phyloP scores from a whole-genome alignment of 1,139 yeast genomes.

The Lodderomyces elongisporus region DNA sequence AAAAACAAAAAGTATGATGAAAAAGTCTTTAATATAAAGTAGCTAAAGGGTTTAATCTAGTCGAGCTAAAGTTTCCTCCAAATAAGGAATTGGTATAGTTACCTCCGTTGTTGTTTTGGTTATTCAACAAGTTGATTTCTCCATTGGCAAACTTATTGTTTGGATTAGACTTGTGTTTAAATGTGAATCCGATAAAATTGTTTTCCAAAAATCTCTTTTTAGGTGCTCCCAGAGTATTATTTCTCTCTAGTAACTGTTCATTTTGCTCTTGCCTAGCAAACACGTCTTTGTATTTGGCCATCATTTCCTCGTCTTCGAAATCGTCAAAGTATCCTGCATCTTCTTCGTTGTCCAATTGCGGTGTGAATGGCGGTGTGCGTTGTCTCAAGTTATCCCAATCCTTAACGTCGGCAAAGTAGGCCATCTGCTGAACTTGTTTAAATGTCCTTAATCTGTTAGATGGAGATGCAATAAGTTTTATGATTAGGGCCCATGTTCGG shows the following conservation, averaged over 20 bases:
- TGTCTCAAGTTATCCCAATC: slow-evolving; percentile 69
- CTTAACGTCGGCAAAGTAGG: slow-evolving; percentile 72
- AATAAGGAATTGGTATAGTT: slow-evolving; percentile 18
- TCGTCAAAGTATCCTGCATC: slow-evolving; percentile 99
- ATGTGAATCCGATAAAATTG: slow-evolving; percentile 93
- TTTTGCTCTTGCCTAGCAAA: slow-evolving; percentile 83
- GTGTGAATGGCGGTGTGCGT: slow-evolving; percentile 88
- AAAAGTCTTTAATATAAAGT: slow-evolving; percentile 39
- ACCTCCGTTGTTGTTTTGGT: not conserved
- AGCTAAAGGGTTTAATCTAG: slow-evolving; percentile 39
- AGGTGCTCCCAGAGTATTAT: slow-evolving; percentile 16
- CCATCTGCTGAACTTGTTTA: slow-evolving; percentile 72
- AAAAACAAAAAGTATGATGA: no score
- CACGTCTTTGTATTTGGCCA: slow-evolving; percentile 97
- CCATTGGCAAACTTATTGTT: slow-evolving; percentile 43
- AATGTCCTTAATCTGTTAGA: slow-evolving; percentile 68
- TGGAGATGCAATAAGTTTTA: slow-evolving; percentile 75
- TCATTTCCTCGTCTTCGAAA: slow-evolving; percentile 91
- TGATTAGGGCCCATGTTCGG: slow-evolving; percentile 90
- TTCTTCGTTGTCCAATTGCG: slow-evolving; percentile 92
- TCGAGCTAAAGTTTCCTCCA: slow-evolving; percentile 17
- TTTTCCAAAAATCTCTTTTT: slow-evolving; percentile 29
- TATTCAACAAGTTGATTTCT: slow-evolving; percentile 36
- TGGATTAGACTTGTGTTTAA: slow-evolving; percentile 77
- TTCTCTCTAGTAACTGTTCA: slow-evolving; percentile 72